Evolutionary conservation across 2,329 filamentous ascomycete genomes (phyloP), one percentile per base, ranked within the genome.

Genomic region (Myriosclerotinia duriaeana): DNA sequence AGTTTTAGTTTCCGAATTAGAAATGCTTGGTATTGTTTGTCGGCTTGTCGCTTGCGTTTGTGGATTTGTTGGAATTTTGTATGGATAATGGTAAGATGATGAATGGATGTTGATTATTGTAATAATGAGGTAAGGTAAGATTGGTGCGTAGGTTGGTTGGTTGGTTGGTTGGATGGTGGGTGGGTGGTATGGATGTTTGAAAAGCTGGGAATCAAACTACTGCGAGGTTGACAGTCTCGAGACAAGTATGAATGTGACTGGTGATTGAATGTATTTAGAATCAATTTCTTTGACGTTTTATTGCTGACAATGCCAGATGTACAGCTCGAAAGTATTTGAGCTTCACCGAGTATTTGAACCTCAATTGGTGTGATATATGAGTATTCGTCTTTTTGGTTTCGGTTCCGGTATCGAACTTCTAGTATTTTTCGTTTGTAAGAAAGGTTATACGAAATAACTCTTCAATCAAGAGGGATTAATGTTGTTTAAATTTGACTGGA

Each of bases 61-160:
- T 46, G 55, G 44, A 42, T 34, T 46, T 34, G 26, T 7, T 60
- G 56, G 56, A 48, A 6, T 36, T 48, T 34, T 59, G 56, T 59
- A 48, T 59, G 42, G 56, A n/a, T 59, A 36, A 9, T 17, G 56
- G 30, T 34, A 34, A 34, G 30, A 6, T 34, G 6, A 34, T 5
- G 30, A 34, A 26, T 59, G 56, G 42, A 46, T 58, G 14, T 42
- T 44, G 40, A 42, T 14, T 42, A 42, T 15, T 14, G 15, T 42
- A 11, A 48, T 48, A 11, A 48, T 48, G n/a, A 48, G 46, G 46
- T 48, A 11, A 22, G 46, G n/a, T 50, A 22, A 22, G 46, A 46
- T 20, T 30, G 15, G n/a, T 46, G 4, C 2, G 11, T 44, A 26
- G 40, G 14, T 58, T 4, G 9, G 14, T n/a, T 34, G 22, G 1